These are phyloP conservation scores for Hura crepitans DNA, from an alignment of 441 rosid genomes.

Conservation along the genomic window DNA sequence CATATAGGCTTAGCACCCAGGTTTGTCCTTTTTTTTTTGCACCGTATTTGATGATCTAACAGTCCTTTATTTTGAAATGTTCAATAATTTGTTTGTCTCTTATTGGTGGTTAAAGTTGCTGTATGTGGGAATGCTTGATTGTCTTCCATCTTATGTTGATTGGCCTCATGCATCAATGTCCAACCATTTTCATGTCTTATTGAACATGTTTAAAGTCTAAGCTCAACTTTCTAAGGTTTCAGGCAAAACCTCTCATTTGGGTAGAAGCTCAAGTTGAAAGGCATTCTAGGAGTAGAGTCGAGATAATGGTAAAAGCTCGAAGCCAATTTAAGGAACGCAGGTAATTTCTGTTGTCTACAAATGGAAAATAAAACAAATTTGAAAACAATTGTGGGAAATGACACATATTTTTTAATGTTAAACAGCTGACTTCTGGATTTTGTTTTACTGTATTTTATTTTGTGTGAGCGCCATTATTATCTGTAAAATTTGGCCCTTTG, in stretches of 20 bases:
- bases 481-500: not conserved
- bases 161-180: not conserved
- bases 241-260: slow-evolving; percentile 98
- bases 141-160: not conserved
- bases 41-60: not conserved
- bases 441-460: no score
- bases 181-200: not conserved
- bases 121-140: not conserved
- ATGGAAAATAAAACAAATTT: not conserved
- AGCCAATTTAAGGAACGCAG: slow-evolving; percentile 99
- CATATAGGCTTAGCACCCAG: slow-evolving; percentile 90
- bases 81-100: not conserved
- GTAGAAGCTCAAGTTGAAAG: slow-evolving; percentile 98
- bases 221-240: slow-evolving; percentile 18
- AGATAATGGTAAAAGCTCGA: slow-evolving; percentile 89
- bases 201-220: not conserved
- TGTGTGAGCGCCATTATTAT: not conserved
- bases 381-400: not conserved
- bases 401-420: not conserved
- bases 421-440: not conserved
- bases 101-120: not conserved
- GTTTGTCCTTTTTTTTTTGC: slow-evolving; percentile 29
- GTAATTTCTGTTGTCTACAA: slow-evolving; percentile 26
- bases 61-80: not conserved
- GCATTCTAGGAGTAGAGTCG: slow-evolving; percentile 97